phyloP scores from a whole-genome alignment of 139 green algal species.

The Mesotaenium endlicherianum region DNA sequence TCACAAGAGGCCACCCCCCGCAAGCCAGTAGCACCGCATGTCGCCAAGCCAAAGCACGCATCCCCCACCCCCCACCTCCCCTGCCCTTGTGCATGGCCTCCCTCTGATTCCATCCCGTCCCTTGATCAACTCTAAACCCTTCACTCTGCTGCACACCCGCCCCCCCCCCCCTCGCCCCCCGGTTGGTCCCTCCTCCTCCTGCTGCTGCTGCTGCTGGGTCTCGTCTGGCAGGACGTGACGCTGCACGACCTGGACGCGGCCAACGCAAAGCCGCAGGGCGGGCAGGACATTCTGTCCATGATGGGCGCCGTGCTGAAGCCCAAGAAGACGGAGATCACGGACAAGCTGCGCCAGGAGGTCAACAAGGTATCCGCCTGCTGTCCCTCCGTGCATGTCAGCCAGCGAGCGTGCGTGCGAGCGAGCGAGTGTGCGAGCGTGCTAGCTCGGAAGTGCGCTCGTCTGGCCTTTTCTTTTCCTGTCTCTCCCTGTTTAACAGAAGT shows the following conservation, averaged over 20 bases:
- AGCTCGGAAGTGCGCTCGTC: neutral
- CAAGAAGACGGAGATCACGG: constrained; percentile 99
- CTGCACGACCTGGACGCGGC: constrained; percentile 96
- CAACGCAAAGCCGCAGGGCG: constrained; percentile 89
- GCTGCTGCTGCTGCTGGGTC: neutral
- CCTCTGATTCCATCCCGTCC: neutral
- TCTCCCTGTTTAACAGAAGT: too few species aligned
- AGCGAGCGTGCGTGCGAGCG: neutral
- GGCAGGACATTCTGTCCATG: constrained; percentile 90
- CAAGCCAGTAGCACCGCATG: too few species aligned
- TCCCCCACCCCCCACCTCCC: neutral
- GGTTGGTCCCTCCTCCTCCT: neutral
- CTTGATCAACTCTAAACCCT: neutral
- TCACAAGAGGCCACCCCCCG: too few species aligned
- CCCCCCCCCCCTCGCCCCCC: too few species aligned
- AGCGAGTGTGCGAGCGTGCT: too few species aligned
- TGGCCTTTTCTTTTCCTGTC: too few species aligned
- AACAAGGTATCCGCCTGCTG: too few species aligned
- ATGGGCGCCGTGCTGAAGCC: constrained; percentile 95
- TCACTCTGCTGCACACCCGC: neutral
- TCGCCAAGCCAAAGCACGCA: too few species aligned
- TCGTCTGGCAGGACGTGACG: constrained; percentile 86
- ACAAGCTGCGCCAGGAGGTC: constrained; percentile 97
- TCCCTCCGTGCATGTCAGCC: neutral
- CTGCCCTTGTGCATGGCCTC: neutral